Conservation (phyloP, 2,329 filamentous ascomycete species). For the Fusarium succisae region DNA sequence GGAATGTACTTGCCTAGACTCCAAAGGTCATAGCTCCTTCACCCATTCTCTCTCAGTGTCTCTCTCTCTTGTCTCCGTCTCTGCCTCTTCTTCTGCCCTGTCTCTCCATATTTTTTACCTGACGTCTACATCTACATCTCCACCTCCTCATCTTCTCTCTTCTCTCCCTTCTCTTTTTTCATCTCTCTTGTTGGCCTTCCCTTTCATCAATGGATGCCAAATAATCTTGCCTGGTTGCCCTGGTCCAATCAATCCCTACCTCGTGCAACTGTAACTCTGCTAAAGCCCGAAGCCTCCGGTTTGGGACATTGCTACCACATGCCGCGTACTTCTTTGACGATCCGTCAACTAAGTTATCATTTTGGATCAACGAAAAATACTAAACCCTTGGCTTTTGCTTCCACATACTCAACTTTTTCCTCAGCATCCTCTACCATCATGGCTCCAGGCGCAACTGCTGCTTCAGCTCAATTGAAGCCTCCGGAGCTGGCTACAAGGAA, state of each 20-base stretch:
- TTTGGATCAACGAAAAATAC: conserved; percentile 20
- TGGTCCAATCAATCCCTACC: conserved; percentile 15
- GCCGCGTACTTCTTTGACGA: conserved; percentile 35
- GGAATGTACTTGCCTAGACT: conserved; percentile 3
- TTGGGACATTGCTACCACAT: conserved; percentile 29
- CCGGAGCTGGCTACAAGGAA: conserved; percentile 29
- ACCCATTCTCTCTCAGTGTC: neutral
- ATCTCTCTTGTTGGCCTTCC: neutral
- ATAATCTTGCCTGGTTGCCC: conserved; percentile 3
- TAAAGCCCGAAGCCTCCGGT: conserved; percentile 18
- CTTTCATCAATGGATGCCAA: neutral
- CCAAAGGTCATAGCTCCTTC: conserved; percentile 21
- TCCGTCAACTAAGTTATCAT: conserved; percentile 34
- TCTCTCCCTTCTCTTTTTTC: neutral
- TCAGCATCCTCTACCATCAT: conserved; percentile 31
- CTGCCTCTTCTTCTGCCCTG: neutral
- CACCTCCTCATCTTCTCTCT: neutral
- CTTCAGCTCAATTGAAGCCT: conserved; percentile 21
- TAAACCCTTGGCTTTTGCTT: neutral
- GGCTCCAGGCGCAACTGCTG: conserved; percentile 25
- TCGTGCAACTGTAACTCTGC: conserved; percentile 13
- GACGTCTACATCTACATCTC: neutral
- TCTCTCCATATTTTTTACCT: conserved; percentile 3
- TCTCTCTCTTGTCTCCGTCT: neutral
- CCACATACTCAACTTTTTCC: conserved; percentile 20